Base-by-base conservation (phyloP, 306 rosid species). In the Trifolium pratense region DNA sequence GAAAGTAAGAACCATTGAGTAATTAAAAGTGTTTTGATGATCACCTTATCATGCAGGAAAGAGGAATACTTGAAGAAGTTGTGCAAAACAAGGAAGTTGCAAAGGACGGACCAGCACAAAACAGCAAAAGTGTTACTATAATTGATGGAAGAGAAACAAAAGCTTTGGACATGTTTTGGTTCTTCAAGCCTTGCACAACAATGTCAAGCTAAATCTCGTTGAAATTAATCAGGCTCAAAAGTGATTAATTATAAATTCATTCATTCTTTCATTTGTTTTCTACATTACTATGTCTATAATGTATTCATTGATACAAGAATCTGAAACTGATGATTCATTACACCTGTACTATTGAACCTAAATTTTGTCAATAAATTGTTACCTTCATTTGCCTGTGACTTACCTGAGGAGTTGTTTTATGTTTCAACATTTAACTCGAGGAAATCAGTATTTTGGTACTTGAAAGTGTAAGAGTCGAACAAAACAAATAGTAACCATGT, bases 171-270 rank as follows among this genome's bases (percentile, higher is more conserved):
- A 84, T 94, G 75, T 85, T 94, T 74, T 94, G 98, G 98, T 93
- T 93, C 85, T 85, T 93, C 32, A 93, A 89, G 87, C 97, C 98
- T 79, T 93, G 98, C 93, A 90, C 97, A 92, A 87, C 97, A 51
- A 71, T 82, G 6, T 85, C 92, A 45, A 55, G 80, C 81, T 84
- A 70, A 81, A 70, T 11, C 2, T 76, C 42, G 36, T 74, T 34
- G 37, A 74, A 56, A 10, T 11, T 56, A 66, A 53, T 6, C n/a
- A 37, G 45, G 67, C 68, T 21, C 65, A 32, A 18, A 40, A 67
- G 34, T 53, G 17, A 26, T 70, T 61, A 59, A 26, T 70, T 61
- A 59, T 36, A 43, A 37, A 56, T 69, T 63, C 79, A 43, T 70
- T 59, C 78, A 86, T 86, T 80, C 81, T 85, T 90, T 86, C 62